phyloP scores from a whole-genome alignment of 495 filamentous ascomycete species.

The Platismatia glauca region DNA sequence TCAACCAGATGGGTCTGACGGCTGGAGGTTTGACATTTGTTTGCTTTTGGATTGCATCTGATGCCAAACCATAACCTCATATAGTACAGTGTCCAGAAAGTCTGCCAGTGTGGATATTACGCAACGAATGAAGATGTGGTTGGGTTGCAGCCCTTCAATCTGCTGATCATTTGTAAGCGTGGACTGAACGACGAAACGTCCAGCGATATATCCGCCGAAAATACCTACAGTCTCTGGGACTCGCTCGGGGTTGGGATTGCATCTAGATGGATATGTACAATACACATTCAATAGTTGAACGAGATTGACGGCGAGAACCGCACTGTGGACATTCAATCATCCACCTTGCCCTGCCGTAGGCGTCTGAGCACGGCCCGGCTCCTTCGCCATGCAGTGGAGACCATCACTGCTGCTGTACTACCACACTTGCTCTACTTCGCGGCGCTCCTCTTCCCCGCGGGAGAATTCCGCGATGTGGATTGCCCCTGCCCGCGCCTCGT shows the following conservation, averaged over 20 bases:
- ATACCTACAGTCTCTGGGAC: background rate
- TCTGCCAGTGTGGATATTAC: background rate
- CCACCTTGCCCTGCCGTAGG: background rate
- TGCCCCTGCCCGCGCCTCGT: conserved; percentile 33
- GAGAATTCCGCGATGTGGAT: conserved; percentile 26
- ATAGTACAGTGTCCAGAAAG: background rate
- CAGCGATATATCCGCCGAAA: background rate
- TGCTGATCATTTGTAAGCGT: background rate
- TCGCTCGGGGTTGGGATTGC: background rate
- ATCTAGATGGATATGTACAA: background rate
- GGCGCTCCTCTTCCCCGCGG: conserved; percentile 17
- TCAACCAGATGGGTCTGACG: background rate
- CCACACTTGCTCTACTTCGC: conserved; percentile 16
- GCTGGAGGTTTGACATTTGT: background rate
- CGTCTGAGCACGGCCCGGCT: background rate
- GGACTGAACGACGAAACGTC: background rate
- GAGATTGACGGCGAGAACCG: too few relatives aligned
- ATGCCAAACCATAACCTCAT: background rate
- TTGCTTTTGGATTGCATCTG: background rate
- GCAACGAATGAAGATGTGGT: background rate
- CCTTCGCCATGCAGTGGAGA: background rate
- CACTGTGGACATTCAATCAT: background rate
- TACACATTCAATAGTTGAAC: background rate
- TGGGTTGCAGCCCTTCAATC: background rate
- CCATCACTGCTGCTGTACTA: conserved; percentile 19